A percentile compares a stretch with the other conserved stretches of the same genome.
phyloP scores from a whole-genome alignment of 768 basidiomycete species.

The Hortiboletus campestris region DNA sequence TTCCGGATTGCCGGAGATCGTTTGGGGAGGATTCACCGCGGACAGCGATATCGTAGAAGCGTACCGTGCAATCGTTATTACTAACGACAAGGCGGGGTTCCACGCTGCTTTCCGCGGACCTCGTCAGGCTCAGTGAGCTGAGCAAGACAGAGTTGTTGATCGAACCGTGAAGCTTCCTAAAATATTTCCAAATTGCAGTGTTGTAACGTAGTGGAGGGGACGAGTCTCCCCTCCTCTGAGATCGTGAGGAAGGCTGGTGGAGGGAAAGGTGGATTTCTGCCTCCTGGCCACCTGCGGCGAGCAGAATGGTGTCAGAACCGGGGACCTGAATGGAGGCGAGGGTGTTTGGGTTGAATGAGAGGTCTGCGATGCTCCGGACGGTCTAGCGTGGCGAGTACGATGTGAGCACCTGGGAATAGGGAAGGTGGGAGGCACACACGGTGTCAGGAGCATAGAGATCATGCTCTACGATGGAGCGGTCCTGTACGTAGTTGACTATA shows the following conservation, averaged over 20 bases:
- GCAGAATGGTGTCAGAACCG: constrained; percentile 51
- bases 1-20: constrained; percentile 49
- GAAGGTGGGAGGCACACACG: constrained; percentile 36
- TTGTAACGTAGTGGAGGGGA: constrained; percentile 10
- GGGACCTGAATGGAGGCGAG: constrained; percentile 55
- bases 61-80: constrained; percentile 83
- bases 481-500: constrained; percentile 60
- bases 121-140: constrained; percentile 59
- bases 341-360: constrained; percentile 62
- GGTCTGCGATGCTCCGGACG: constrained; percentile 49
- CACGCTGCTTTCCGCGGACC: constrained; percentile 58
- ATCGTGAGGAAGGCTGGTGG: constrained; percentile 32
- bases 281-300: constrained; percentile 76
- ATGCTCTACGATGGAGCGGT: constrained; percentile 56
- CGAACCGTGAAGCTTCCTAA: constrained; percentile 54
- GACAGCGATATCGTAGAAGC: constrained; percentile 73
- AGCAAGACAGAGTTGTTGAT: constrained; percentile 82
- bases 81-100: constrained; percentile 80
- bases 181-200: constrained; percentile 50
- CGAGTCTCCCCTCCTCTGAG: constrained; percentile 15
- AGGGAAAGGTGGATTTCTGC: constrained; percentile 68
- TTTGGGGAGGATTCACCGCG: constrained; percentile 43
- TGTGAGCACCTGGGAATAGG: constrained; percentile 15
- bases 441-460: constrained; percentile 47
- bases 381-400: constrained; percentile 31